These are phyloP conservation scores for Macrotyloma uniflorum DNA, from an alignment of 306 rosid genomes.

Conservation along the genomic window DNA sequence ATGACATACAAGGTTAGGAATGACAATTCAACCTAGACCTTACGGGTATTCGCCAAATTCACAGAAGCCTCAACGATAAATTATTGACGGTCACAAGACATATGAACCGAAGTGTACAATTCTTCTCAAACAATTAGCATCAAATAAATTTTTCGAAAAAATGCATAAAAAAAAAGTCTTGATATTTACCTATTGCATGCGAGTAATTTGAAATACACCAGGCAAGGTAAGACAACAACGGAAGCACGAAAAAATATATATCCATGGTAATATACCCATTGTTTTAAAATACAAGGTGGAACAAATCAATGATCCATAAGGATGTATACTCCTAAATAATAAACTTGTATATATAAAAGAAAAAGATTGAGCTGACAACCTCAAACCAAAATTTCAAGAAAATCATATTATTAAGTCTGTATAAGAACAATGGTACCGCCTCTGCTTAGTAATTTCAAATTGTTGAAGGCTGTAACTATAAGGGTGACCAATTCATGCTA, in stretches of 20 bases:
- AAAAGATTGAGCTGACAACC: conserved; percentile 24
- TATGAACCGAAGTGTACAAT: neutral
- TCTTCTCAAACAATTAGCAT: neutral
- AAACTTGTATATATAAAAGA: neutral
- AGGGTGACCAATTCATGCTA: conserved; percentile 41
- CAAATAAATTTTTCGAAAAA: neutral
- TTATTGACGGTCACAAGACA: neutral
- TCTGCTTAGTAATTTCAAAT: conserved; percentile 25
- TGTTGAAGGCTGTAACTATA: conserved; percentile 37
- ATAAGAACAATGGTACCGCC: conserved; percentile 34
- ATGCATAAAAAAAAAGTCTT: conserved; percentile 8
- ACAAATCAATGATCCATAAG: conserved; percentile 38
- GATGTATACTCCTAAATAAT: conserved; percentile 35
- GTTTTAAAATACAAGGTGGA: conserved; percentile 34
- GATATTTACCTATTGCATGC: conserved; percentile 2
- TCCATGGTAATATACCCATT: conserved; percentile 32
- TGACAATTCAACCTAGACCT: neutral
- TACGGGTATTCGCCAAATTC: neutral
- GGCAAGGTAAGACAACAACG: neutral
- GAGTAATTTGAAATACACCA: neutral
- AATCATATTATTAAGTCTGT: conserved; percentile 36
- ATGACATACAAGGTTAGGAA: neutral
- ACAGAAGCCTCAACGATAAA: neutral
- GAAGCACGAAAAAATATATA: conserved; percentile 5
- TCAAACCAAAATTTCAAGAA: conserved; percentile 37